Conservation (phyloP, 768 basidiomycete genomes). For the Leccinum incarnatum region DNA sequence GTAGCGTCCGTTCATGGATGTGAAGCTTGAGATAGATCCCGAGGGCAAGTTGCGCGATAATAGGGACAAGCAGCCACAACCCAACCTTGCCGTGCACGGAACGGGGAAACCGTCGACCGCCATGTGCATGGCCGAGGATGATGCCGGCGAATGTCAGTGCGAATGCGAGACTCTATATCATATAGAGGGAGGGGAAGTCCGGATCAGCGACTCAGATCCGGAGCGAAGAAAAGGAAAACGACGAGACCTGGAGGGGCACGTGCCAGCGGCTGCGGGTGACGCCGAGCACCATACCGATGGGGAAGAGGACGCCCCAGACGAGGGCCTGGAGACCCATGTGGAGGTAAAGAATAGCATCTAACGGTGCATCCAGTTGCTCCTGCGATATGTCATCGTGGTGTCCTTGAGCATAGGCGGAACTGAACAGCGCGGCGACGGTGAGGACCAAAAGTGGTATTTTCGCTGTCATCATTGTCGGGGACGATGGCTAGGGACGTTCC, state of each 20-base stretch:
- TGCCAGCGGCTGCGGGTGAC: slow-evolving; percentile 81
- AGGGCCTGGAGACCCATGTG: slow-evolving; percentile 77
- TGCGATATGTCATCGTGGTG: slow-evolving; percentile 63
- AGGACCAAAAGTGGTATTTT: slow-evolving; percentile 5
- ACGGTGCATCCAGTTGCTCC: slow-evolving; percentile 59
- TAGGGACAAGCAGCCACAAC: slow-evolving; percentile 51
- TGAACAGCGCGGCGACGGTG: slow-evolving; percentile 5
- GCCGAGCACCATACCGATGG: slow-evolving; percentile 77
- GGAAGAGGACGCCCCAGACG: slow-evolving; percentile 87
- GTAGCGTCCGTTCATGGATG: slow-evolving; percentile 70
- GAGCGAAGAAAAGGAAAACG: neutral
- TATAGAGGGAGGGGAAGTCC: neutral
- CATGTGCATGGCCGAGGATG: slow-evolving; percentile 80
- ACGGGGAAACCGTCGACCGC: slow-evolving; percentile 70
- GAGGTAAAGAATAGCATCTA: slow-evolving; percentile 77
- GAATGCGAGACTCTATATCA: slow-evolving; percentile 57
- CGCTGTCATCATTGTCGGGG: neutral
- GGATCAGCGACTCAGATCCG: neutral
- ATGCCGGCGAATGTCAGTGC: slow-evolving; percentile 71
- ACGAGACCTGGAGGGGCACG: slow-evolving; percentile 71
- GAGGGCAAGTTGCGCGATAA: slow-evolving; percentile 61
- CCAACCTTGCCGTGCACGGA: slow-evolving; percentile 74
- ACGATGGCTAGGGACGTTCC: neutral
- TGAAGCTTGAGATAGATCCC: slow-evolving; percentile 94
- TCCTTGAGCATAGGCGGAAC: slow-evolving; percentile 42